Conservation (phyloP, 2,329 filamentous ascomycete genomes). For the Westerdykella sp. region DNA sequence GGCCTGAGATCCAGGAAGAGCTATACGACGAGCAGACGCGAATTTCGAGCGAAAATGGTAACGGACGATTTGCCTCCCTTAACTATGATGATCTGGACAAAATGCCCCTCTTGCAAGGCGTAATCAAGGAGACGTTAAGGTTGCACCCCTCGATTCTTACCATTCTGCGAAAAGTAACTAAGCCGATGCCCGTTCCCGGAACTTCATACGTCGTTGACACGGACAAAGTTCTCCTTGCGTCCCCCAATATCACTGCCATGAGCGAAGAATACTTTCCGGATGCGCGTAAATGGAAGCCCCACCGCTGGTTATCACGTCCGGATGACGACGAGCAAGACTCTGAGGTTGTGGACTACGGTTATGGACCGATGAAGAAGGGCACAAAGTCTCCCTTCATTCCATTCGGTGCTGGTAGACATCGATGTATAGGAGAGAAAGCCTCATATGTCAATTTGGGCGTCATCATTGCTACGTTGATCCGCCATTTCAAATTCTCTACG, state of each 20-base stretch:
- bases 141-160: constrained; percentile 87
- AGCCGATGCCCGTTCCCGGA: constrained; percentile 70
- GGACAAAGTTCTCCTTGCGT: constrained; percentile 68
- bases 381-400: constrained; percentile 79
- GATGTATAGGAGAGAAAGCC: constrained; percentile 90
- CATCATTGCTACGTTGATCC: constrained; percentile 66
- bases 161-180: constrained; percentile 79
- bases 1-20: constrained; percentile 67
- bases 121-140: constrained; percentile 81
- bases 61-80: constrained; percentile 60
- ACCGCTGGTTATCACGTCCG: constrained; percentile 56
- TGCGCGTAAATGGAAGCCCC: constrained; percentile 72
- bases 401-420: constrained; percentile 80
- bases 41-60: constrained; percentile 49
- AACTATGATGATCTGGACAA: constrained; percentile 67
- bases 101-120: constrained; percentile 68
- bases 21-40: constrained; percentile 70
- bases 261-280: constrained; percentile 69
- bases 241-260: constrained; percentile 67
- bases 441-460: constrained; percentile 81
- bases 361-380: constrained; percentile 80
- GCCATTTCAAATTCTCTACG: constrained; percentile 46
- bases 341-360: constrained; percentile 77
- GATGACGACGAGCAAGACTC: constrained; percentile 57
- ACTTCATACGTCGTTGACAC: constrained; percentile 73